Percentiles rank a stretch among this genome's conserved stretches.
Conservation (phyloP, 768 basidiomycete genomes). For the Leccinum ochraceum region DNA sequence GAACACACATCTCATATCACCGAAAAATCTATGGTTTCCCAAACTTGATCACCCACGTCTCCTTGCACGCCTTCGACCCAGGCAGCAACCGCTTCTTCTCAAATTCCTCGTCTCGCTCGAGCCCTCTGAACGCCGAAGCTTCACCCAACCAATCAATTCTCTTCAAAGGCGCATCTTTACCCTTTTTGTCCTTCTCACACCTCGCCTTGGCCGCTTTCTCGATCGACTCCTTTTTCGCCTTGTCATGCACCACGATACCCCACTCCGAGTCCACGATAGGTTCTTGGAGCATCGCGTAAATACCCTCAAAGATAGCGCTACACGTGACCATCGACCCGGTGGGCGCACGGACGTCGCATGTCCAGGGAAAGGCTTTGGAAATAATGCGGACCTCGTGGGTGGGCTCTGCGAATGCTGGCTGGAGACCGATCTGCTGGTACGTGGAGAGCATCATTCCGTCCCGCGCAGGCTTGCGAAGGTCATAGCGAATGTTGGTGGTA, state of each 20-base stretch:
- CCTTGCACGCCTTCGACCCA: conserved; percentile 39
- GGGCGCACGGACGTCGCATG: conserved; percentile 50
- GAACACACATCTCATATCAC: not conserved
- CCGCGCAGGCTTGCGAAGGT: conserved; percentile 45
- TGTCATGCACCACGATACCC: conserved; percentile 52
- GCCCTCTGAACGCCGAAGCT: conserved; percentile 56
- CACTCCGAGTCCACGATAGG: conserved; percentile 67
- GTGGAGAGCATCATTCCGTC: conserved; percentile 44
- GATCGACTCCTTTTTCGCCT: conserved; percentile 43
- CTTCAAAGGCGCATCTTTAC: conserved; percentile 39
- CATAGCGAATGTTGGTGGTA: conserved; percentile 49
- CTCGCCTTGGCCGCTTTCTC: conserved; percentile 55
- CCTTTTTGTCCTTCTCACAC: conserved; percentile 31
- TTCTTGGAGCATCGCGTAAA: conserved; percentile 51
- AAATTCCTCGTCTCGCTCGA: conserved; percentile 61
- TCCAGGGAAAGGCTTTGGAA: conserved; percentile 66
- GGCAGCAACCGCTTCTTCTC: conserved; percentile 52
- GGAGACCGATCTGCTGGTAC: conserved; percentile 40
- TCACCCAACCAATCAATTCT: conserved; percentile 69
- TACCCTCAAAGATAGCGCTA: conserved; percentile 53
- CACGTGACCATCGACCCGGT: conserved; percentile 42
- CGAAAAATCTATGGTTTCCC: conserved; percentile 30
- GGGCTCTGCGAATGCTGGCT: conserved; percentile 40
- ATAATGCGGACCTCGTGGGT: conserved; percentile 48
- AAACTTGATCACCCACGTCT: conserved; percentile 64